Base-by-base conservation (phyloP, 2,329 filamentous ascomycete genomes). In the Aschersonia sp. region DNA sequence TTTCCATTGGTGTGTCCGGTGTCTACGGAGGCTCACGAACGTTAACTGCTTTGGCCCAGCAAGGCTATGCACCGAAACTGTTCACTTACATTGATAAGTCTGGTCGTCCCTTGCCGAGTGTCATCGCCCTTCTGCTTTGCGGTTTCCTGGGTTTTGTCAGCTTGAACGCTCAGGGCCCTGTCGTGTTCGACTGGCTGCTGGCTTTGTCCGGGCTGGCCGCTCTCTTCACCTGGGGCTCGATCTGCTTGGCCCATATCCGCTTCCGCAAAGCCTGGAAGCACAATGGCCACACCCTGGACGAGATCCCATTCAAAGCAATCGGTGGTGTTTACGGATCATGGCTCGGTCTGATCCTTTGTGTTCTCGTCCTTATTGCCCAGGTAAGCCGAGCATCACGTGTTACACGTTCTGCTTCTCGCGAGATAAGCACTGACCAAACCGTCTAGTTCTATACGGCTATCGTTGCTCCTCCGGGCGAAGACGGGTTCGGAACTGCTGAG, bases 141-240 rank as follows among this genome's bases (percentile, higher is more conserved):
- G 76, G 74, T 29, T 56, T 68, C 3, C 61, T 80, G 2, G 75
- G 30, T 42, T 73, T 67, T 48, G 60, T 75, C 49, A 68, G 65
- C 55, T 57, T 68, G 2, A 58, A 60, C 5, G 59, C 68, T 3
- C 58, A 62, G 5, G 75, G 75, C 47, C 60, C 62, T 14, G 62
- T 64, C 2, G 71, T 81, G 42, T 79, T 83, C 52, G 68, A 73
- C 56, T 83, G 79, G 79, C 71, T 83, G 6, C 68, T 76, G 30
- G 73, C 78, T 14, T 65, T 82, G 14, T 80, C 77, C 2, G 78
- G 75, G 52, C 70, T 82, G 5, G 71, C 73, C 12, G 71, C 75
- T 45, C 71, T 83, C 50, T 81, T 80, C 61, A 76, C 77, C 33
- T 83, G 78, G 78, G 77, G 72, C 41, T 78, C 73, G 47, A 78